Percentiles rank a stretch among this genome's conserved stretches.
Evolutionary conservation across 805 yeast species (phyloP).

Genomic region (Candida oleophila): DNA sequence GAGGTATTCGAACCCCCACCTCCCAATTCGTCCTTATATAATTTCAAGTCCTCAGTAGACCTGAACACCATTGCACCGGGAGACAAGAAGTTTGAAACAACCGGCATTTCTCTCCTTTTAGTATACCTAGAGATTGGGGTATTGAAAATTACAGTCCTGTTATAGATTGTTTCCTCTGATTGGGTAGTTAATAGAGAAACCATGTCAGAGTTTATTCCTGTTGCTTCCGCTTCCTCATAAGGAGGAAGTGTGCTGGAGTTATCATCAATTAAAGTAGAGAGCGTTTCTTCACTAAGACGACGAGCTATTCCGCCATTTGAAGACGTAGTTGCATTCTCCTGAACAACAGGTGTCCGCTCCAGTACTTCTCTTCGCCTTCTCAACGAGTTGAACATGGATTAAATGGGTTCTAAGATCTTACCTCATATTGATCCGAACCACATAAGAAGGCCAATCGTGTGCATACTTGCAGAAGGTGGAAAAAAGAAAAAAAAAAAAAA

Average conservation of each 20-base stretch:
- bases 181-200: slow-evolving; percentile 11
- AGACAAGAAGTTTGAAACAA: slow-evolving; percentile 19
- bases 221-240: not conserved
- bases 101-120: slow-evolving; percentile 13
- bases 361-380: slow-evolving; percentile 3
- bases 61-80: slow-evolving; percentile 17
- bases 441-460: too few species aligned
- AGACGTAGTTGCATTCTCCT: too few species aligned
- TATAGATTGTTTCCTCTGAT: slow-evolving; percentile 20
- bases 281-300: slow-evolving; percentile 1
- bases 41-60: slow-evolving; percentile 10
- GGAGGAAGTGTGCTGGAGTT: not conserved
- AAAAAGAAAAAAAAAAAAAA: too few species aligned
- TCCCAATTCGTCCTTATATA: slow-evolving; percentile 6
- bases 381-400: slow-evolving; percentile 1
- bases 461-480: too few species aligned
- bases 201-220: slow-evolving; percentile 8
- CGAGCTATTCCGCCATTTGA: not conserved
- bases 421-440: too few species aligned
- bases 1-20: not conserved
- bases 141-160: slow-evolving; percentile 14
- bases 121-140: slow-evolving; percentile 10
- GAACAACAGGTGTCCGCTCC: too few species aligned
- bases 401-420: too few species aligned
- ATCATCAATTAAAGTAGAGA: slow-evolving; percentile 1